phyloP scores from a whole-genome alignment of 1,284 basidiomycete genomes.

The Farysia itapuensis region DNA sequence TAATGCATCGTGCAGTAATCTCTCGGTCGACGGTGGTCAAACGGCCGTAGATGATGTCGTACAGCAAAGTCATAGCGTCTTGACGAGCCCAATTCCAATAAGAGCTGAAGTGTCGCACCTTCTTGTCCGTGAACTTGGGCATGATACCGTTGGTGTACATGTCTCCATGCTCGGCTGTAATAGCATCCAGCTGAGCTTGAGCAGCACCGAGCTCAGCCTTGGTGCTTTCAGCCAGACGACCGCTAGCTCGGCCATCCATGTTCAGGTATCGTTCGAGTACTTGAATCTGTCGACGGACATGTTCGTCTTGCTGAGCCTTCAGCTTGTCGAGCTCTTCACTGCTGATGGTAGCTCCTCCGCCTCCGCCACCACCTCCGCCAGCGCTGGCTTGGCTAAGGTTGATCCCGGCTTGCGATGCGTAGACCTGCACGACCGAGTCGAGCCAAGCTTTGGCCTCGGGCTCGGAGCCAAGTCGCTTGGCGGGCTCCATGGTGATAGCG shows the following conservation, averaged over 20 bases:
- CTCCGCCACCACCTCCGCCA: conserved; percentile 66
- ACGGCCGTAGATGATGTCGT: conserved; percentile 72
- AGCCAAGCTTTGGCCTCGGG: conserved; percentile 91
- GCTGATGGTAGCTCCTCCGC: conserved; percentile 72
- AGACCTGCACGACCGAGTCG: conserved; percentile 78
- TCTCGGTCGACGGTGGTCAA: conserved; percentile 81
- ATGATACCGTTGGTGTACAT: conserved; percentile 90
- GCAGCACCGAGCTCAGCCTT: conserved; percentile 73
- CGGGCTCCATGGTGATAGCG: conserved; percentile 85
- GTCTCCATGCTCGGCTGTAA: conserved; percentile 86
- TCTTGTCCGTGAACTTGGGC: conserved; percentile 87
- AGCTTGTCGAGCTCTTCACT: conserved; percentile 98
- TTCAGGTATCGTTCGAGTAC: conserved; percentile 94
- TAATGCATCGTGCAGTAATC: conserved; percentile 73
- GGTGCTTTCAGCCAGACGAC: conserved; percentile 82
- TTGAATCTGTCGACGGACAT: conserved; percentile 89
- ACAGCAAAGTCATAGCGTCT: conserved; percentile 91
- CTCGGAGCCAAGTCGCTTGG: conserved; percentile 90
- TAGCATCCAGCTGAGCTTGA: conserved; percentile 84
- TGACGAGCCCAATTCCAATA: conserved; percentile 99
- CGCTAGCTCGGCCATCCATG: conserved; percentile 86
- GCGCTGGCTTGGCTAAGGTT: conserved; percentile 66
- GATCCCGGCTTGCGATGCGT: conserved; percentile 85
- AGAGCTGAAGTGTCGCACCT: conserved; percentile 95
- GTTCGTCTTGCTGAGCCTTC: conserved; percentile 86